Evolutionary conservation across 2,329 filamentous ascomycete species (phyloP), one percentile per base, ranked within the genome.

Genomic region (Rhynchosporium secalis): DNA sequence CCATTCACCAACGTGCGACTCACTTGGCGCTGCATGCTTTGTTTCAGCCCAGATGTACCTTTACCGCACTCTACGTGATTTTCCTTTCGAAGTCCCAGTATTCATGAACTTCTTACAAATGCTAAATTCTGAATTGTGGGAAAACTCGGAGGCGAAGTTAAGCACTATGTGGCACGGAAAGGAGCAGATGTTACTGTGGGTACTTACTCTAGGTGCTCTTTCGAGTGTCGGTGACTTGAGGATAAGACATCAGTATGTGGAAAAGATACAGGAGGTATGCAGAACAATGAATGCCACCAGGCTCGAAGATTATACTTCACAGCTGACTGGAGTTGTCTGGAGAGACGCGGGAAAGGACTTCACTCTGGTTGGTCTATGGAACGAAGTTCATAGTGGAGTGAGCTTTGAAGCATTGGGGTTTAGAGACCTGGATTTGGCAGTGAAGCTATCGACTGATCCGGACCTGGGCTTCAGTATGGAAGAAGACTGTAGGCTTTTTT

Each of bases 21-120:
- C 60, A 7, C 45, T 58, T 10, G 60, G 46, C 28, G 20, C 36
- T 8, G 28, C 54, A 46, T 52, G 36, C n/a, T 62, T 62, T 28
- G 36, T 62, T 13, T 45, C 54, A 5, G 52, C 43, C 8, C 36
- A 28, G 46, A 51, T 62, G 36, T 62, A 62, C 40, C 28, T 62
- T 4, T 62, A 62, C 40, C 45, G 47, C 28, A 57, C 33, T 5
- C 38, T 62, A 2, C 33, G 52, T 20, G 54, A 57, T 29, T 57
- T 57, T 38, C 60, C 52, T 1, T 41, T 57, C 13, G 45, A 56
- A 29, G 60, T 62, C 7, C 60, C 60, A 9, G 43, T 62, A 3
- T 45, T 57, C 46, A 29, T 29, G 7, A 52, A 28, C 13, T 52
- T 62, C 31, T 9, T 52, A 7, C 31, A 62, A 40, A 45, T 52